Conservation (phyloP, 352 stramenopile genomes). For the Phytopythium oedochilum region DNA sequence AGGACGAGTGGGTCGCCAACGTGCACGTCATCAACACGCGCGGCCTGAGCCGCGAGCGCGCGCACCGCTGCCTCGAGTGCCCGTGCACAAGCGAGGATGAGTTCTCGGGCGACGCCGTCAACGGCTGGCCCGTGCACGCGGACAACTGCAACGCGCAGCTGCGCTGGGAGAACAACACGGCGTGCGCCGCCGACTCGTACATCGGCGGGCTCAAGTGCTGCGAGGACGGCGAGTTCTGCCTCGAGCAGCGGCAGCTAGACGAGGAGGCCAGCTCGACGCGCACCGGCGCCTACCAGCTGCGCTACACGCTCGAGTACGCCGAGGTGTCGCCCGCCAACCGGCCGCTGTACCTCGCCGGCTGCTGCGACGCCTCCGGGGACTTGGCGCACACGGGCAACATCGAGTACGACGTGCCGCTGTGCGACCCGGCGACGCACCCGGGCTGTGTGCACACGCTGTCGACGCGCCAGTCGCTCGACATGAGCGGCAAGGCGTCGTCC, state of each 20-base stretch:
- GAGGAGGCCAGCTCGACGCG: conserved; percentile 24
- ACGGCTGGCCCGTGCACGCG: conserved; percentile 36
- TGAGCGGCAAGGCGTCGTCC: conserved; percentile 21
- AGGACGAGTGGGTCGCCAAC: conserved; percentile 80
- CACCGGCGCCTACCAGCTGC: conserved; percentile 42
- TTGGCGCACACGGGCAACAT: conserved; percentile 61
- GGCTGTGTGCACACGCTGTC: conserved; percentile 76
- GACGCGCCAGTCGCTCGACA: conserved; percentile 56
- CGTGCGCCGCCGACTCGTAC: conserved; percentile 55
- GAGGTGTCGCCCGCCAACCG: conserved; percentile 48
- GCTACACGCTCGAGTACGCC: conserved; percentile 76
- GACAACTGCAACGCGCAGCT: conserved; percentile 63
- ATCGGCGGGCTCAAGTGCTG: conserved; percentile 72
- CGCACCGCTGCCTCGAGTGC: conserved; percentile 71
- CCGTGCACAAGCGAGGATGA: conserved; percentile 68
- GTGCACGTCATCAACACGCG: conserved; percentile 84
- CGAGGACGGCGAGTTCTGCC: conserved; percentile 60
- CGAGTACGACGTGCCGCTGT: conserved; percentile 74
- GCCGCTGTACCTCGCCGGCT: conserved; percentile 60
- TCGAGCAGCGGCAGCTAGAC: conserved; percentile 49
- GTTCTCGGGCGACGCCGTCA: conserved; percentile 43
- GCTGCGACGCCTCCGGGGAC: conserved; percentile 65
- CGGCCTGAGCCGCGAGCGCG: conserved; percentile 29
- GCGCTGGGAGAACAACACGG: conserved; percentile 62
- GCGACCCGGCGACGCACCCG: conserved; percentile 55